Percentiles rank a stretch among this genome's conserved stretches.
Conservation (phyloP, 2,329 filamentous ascomycete genomes). For the Claviceps paspali region DNA sequence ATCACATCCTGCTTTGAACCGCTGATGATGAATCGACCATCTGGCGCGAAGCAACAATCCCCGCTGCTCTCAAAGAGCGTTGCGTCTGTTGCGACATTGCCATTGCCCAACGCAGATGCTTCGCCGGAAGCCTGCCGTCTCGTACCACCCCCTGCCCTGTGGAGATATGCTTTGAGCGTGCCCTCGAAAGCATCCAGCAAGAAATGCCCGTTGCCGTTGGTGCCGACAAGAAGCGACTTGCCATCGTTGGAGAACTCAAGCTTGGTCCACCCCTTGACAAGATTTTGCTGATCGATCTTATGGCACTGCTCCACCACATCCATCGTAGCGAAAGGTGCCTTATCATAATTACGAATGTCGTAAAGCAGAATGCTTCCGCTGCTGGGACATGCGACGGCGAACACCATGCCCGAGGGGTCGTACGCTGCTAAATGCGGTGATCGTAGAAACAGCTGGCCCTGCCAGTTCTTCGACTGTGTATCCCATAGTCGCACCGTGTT, state of each 20-base stretch:
- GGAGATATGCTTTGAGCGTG: slow-evolving; percentile 58
- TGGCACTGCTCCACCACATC: slow-evolving; percentile 51
- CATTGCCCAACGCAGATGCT: slow-evolving; percentile 13
- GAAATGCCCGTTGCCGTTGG: slow-evolving; percentile 73
- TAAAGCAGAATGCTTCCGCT: slow-evolving; percentile 76
- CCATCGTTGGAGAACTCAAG: slow-evolving; percentile 95
- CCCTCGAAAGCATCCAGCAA: slow-evolving; percentile 89
- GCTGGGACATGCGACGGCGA: slow-evolving; percentile 72
- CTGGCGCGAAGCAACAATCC: slow-evolving; percentile 78
- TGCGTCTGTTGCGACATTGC: slow-evolving; percentile 18
- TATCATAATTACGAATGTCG: slow-evolving; percentile 86
- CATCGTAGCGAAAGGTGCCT: slow-evolving; percentile 74
- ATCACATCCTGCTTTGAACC: slow-evolving; percentile 61
- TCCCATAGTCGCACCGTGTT: slow-evolving; percentile 90
- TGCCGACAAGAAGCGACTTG: slow-evolving; percentile 70
- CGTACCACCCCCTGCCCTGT: slow-evolving; percentile 38
- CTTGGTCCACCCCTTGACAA: slow-evolving; percentile 65
- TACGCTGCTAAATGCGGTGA: slow-evolving; percentile 74
- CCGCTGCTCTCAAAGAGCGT: slow-evolving; percentile 42
- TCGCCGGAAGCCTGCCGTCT: slow-evolving; percentile 40
- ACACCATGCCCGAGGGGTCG: slow-evolving; percentile 82
- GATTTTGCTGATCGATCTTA: slow-evolving; percentile 38
- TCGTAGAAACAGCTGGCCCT: slow-evolving; percentile 66
- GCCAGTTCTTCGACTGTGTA: slow-evolving; percentile 61
- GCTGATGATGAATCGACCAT: slow-evolving; percentile 77